A percentile compares a stretch with the other conserved stretches of the same genome.
These are phyloP conservation scores for Sphagnurus paluster DNA, from an alignment of 1,284 basidiomycete species.

Conservation along the genomic window DNA sequence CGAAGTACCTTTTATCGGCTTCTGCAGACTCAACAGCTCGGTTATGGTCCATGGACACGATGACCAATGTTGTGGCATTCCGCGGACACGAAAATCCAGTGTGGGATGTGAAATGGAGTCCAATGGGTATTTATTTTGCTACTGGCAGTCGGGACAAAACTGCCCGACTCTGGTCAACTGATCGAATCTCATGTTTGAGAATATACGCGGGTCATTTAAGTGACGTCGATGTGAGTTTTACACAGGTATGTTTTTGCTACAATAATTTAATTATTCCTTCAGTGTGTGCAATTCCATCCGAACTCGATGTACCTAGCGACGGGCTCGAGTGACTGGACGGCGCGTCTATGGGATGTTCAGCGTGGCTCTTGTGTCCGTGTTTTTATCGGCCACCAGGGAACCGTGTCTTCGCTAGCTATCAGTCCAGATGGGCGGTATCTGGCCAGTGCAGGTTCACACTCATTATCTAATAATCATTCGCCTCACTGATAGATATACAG, in stretches of 20 bases:
- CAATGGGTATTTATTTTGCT: constrained; percentile 97
- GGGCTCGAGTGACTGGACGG: constrained; percentile 94
- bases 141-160: constrained; percentile 93
- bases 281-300: constrained; percentile 97
- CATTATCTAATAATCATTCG: constrained; percentile 4
- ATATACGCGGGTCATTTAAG: constrained; percentile 97
- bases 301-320: constrained; percentile 98
- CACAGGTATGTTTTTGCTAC: constrained; percentile 1
- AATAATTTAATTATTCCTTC: constrained; percentile 14
- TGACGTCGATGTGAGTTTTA: constrained; percentile 88
- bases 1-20: constrained; percentile 86
- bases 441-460: constrained; percentile 77
- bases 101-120: constrained; percentile 99
- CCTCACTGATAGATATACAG: constrained; percentile 36
- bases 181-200: constrained; percentile 83
- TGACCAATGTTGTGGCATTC: constrained; percentile 92
- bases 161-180: constrained; percentile 95
- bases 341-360: constrained; percentile 98
- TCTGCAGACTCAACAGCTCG: constrained; percentile 94
- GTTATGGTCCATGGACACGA: constrained; percentile 95
- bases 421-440: constrained; percentile 94
- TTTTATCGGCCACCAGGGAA: constrained; percentile 93
- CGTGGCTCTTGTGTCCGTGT: constrained; percentile 91
- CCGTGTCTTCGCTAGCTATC: constrained; percentile 86
- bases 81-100: constrained; percentile 97